These are phyloP conservation scores for Penicillium canariense DNA, from an alignment of 495 filamentous ascomycete genomes.

Conservation along the genomic window DNA sequence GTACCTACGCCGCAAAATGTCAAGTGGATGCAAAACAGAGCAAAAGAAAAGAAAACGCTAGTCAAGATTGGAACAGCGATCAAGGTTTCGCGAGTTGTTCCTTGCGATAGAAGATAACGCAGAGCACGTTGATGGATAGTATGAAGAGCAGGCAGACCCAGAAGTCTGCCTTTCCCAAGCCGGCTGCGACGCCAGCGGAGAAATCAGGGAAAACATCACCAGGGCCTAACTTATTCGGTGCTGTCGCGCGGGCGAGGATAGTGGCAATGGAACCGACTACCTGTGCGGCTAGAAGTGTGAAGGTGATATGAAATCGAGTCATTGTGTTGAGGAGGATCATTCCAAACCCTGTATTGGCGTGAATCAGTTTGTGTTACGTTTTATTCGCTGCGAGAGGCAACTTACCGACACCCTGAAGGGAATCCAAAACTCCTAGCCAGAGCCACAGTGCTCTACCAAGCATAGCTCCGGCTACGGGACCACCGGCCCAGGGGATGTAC, in stretches of 20 bases:
- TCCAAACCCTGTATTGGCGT: conserved; percentile 45
- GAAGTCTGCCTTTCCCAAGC: conserved; percentile 49
- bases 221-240: conserved; percentile 57
- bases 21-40: conserved; percentile 1
- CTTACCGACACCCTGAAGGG: conserved; percentile 49
- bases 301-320: conserved; percentile 57
- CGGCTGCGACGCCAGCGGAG: conserved; percentile 30
- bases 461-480: conserved; percentile 48
- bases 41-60: not conserved
- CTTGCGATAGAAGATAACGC: conserved; percentile 21
- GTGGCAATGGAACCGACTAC: conserved; percentile 55
- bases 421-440: conserved; percentile 63
- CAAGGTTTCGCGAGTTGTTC: conserved; percentile 24
- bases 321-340: conserved; percentile 65
- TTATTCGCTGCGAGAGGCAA: conserved; percentile 4
- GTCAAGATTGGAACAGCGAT: conserved; percentile 10
- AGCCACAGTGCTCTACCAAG: conserved; percentile 59
- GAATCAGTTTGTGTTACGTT: conserved; percentile 43
- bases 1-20: not conserved
- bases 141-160: conserved; percentile 57
- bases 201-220: conserved; percentile 61
- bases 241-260: conserved; percentile 56
- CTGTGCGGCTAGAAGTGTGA: conserved; percentile 56
- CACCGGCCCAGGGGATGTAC: conserved; percentile 59
- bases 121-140: conserved; percentile 26